These are phyloP conservation scores for Phellopilus nigrolimitatus DNA, from an alignment of 1,284 basidiomycete genomes.

Conservation along the genomic window DNA sequence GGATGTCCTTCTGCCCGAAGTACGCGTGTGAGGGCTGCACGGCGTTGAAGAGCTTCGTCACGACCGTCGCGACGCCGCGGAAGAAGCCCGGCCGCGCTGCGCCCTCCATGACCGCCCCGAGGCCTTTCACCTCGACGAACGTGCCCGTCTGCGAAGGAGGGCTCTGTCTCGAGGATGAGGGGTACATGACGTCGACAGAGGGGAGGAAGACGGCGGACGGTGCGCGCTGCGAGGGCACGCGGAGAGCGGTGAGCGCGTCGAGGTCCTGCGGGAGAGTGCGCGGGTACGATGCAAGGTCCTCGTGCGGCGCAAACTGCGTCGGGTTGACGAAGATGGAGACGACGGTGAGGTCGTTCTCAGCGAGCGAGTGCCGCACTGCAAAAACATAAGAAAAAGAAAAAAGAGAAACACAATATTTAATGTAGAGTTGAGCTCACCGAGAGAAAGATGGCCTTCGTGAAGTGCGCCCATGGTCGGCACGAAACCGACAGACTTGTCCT, in stretches of 20 bases:
- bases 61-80: slow-evolving; percentile 92
- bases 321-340: slow-evolving; percentile 98
- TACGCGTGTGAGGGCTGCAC: slow-evolving; percentile 90
- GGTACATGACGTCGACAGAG: slow-evolving; percentile 80
- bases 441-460: slow-evolving; percentile 87
- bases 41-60: slow-evolving; percentile 92
- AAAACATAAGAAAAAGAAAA: slow-evolving; percentile 4
- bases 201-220: slow-evolving; percentile 80
- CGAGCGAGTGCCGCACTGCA: slow-evolving; percentile 65
- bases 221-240: slow-evolving; percentile 20
- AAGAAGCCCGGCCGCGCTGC: slow-evolving; percentile 85
- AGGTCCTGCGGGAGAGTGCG: slow-evolving; percentile 73
- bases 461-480: slow-evolving; percentile 98
- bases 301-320: slow-evolving; percentile 93
- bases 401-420: slow-evolving; percentile 19
- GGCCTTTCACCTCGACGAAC: slow-evolving; percentile 88
- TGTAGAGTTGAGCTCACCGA: slow-evolving; percentile 51
- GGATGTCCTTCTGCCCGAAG: slow-evolving; percentile 98
- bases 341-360: slow-evolving; percentile 82
- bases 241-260: slow-evolving; percentile 39
- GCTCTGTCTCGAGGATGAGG: slow-evolving; percentile 79
- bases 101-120: slow-evolving; percentile 86
- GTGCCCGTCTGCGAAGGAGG: slow-evolving; percentile 78
- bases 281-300: slow-evolving; percentile 90
- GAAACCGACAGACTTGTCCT: slow-evolving; percentile 75